A percentile compares a stretch with the other conserved stretches of the same genome.
phyloP scores from a whole-genome alignment of 345 rosid species.

The Erysimum cheiranthoides region DNA sequence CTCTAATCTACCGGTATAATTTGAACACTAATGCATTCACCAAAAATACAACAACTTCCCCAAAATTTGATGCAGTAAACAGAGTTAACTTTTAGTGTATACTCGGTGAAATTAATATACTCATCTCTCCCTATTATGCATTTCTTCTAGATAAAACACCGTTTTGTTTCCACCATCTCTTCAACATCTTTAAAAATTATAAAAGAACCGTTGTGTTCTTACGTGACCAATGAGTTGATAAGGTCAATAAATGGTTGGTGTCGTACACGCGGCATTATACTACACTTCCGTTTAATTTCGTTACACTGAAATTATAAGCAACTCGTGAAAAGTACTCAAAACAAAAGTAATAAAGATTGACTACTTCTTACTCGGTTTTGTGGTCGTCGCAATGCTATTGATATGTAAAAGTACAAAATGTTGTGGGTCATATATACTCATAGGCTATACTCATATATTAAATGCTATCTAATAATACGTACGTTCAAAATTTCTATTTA shows the following conservation, averaged over 20 bases:
- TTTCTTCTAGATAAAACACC: too few relatives aligned
- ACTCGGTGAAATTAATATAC: too few relatives aligned
- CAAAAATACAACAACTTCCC: too few relatives aligned
- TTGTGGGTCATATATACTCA: constrained; percentile 29
- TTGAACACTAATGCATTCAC: too few relatives aligned
- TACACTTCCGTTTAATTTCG: constrained; percentile 6
- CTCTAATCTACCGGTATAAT: too few relatives aligned
- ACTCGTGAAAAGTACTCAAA: not conserved
- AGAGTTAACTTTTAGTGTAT: too few relatives aligned
- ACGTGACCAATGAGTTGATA: constrained; percentile 1
- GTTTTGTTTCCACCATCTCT: too few relatives aligned
- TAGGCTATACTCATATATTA: constrained; percentile 13
- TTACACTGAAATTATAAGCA: not conserved
- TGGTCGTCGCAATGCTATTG: not conserved
- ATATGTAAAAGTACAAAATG: not conserved
- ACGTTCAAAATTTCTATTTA: too few relatives aligned
- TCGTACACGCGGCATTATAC: not conserved
- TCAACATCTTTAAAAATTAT: too few relatives aligned
- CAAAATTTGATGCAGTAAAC: too few relatives aligned
- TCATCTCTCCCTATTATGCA: too few relatives aligned
- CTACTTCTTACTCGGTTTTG: constrained; percentile 5
- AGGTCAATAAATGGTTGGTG: not conserved
- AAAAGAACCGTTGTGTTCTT: not conserved
- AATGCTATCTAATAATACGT: not conserved
- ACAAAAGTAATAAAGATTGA: not conserved